Evolutionary conservation across 768 basidiomycete species (phyloP), one percentile per base, ranked within the genome.

Genomic region (Boletus reticulatus): DNA sequence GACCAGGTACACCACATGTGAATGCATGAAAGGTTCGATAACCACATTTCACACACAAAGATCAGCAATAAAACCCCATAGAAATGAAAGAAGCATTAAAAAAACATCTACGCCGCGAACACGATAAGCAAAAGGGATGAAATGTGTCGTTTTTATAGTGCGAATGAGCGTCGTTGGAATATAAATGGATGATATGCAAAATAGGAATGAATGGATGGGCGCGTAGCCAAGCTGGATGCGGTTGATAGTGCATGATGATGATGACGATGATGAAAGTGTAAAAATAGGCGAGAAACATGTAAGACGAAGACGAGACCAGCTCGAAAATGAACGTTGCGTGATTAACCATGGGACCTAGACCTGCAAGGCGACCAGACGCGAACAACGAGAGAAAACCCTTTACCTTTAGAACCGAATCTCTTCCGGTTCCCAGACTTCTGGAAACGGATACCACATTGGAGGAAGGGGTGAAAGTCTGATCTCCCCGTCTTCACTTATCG

Each of bases 391-490:
- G 39, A 38, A 32, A 12, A 6, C 11, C 43, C 12, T 27, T 47
- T 42, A 27, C 36, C 13, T 34, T 69, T 49, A 71, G 31, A 73
- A 64, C 29, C 61, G 61, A 13, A 60, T 47, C 39, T 55, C 57
- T 13, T 60, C 62, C 9, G 72, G 29, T 47, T 70, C 61, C 71
- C 71, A 72, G 13, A 74, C 71, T 47, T 74, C 72, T 10, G 71
- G 71, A 45, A 72, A 72, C 13, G 63, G 52, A 51, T 72, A 72
- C 71, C 71, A 72, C 62, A 63, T 48, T 43, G 64, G 56, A 22
- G 72, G 69, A 19, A 71, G 61, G 5, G 32, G 57, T 4, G 50
- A 60, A 34, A 72, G 59, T 29, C 43, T 59, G 20, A 59, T 50
- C 24, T 69, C 62, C 17, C 59, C 64, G 20, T 58, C 57, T 20